Conservation (phyloP, 208 protist genomes). For the Crithidia bombi region DNA sequence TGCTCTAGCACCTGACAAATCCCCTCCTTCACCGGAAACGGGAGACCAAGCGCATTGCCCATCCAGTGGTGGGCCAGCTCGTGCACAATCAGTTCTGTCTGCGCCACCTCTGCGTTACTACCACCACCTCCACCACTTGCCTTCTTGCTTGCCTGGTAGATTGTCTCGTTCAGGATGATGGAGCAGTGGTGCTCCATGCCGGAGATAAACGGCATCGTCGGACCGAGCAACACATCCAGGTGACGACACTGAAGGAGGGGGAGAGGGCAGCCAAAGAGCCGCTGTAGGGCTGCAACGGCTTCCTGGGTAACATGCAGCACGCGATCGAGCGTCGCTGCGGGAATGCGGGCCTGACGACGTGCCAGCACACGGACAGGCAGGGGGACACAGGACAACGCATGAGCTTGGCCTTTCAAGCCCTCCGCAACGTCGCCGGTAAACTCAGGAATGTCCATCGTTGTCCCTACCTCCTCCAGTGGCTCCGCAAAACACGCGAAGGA, state of each 20-base stretch:
- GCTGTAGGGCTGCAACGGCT: conserved; percentile 47
- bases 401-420: not conserved
- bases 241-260: conserved; percentile 52
- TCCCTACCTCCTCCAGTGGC: conserved; percentile 15
- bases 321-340: conserved; percentile 28
- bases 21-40: conserved; percentile 89
- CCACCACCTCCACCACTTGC: not conserved
- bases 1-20: conserved; percentile 85
- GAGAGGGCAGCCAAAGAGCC: conserved; percentile 68
- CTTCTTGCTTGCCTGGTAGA: conserved; percentile 38
- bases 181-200: conserved; percentile 91
- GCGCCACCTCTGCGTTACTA: conserved; percentile 28
- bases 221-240: conserved; percentile 62
- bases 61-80: conserved; percentile 89
- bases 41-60: conserved; percentile 82
- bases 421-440: not conserved
- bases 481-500: conserved; percentile 55
- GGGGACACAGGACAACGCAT: not conserved
- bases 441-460: not conserved
- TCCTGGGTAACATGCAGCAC: conserved; percentile 40
- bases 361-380: conserved; percentile 35
- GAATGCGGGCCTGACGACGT: conserved; percentile 21
- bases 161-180: conserved; percentile 80
- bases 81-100: conserved; percentile 80
- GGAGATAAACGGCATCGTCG: conserved; percentile 82